Evolutionary conservation across 2,329 filamentous ascomycete genomes (phyloP), one percentile per base, ranked within the genome.

Genomic region (Paecilomyces variotii): DNA sequence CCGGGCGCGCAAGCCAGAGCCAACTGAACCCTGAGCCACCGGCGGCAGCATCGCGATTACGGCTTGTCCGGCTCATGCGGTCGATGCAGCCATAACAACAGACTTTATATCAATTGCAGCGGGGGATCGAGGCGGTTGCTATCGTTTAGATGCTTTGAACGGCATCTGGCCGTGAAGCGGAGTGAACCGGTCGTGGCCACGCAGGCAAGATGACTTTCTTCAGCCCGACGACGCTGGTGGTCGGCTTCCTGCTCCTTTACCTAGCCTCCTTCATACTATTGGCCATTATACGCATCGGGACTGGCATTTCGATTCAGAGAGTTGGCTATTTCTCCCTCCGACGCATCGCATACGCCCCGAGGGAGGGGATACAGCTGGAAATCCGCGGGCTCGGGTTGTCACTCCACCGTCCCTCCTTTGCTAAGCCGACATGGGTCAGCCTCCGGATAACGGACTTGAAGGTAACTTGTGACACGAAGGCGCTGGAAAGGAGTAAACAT

Each of bases 371-470:
- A 68, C 88, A 88, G 68, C 85, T 99, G 73, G 91, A 96, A 73
- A 87, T 99, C 58, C 87, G 94, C 55, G 90, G 92, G 55, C 81
- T 99, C 56, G 91, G 94, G 52, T 81, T 99, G 67, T 88, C 90
- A 59, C 76, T 97, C 62, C 94, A 99, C 76, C 87, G 92, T 3
- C 94, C 94, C 11, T 97, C 94, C 4, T 97, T 99, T 75, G 91
- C 93, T 53, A 91, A 97, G 73, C 94, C 94, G 52, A 97, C 95
- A 62, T 97, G 93, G 91, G 79, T 96, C 67, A 97, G 92, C 72
- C 81, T 99, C 55, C 89, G 94, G 7, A 77, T 99, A 60, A 90
- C 86, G 67, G 94, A 97, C 70, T 79, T 97, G 55, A 89, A 87
- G 55, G 82, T 99, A 55, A 95, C 90, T 0, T 73, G 97, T 51